Evolutionary conservation across 139 green algal species (phyloP).

Genomic region (Coccomyxa sp.): DNA sequence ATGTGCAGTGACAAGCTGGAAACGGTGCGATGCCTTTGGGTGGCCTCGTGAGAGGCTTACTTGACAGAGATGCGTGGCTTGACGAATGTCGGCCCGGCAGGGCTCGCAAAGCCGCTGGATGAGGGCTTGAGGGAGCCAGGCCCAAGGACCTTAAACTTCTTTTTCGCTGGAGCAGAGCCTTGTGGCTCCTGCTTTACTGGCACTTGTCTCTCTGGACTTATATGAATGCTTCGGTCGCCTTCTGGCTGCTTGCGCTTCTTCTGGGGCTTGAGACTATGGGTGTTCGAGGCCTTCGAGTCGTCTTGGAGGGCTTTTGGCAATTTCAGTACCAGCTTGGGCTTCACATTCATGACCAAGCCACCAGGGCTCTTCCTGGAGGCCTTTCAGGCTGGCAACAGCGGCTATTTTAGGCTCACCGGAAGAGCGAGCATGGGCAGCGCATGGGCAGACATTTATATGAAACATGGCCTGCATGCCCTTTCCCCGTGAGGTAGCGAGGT

Average conservation of each 20-base stretch:
- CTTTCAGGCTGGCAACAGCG: not conserved
- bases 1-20: not conserved
- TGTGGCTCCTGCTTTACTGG: not conserved
- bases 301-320: not conserved
- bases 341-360: not conserved
- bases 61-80: conserved; percentile 3
- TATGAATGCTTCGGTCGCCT: not conserved
- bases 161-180: not conserved
- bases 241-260: conserved; percentile 9
- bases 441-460: no score
- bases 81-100: not conserved
- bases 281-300: not conserved
- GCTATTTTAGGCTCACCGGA: not conserved
- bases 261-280: not conserved
- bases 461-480: no score
- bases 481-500: no score
- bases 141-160: not conserved
- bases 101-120: not conserved
- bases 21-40: not conserved
- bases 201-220: not conserved
- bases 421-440: not conserved
- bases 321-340: conserved; percentile 7
- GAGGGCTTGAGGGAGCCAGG: no score
- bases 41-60: not conserved
- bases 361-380: not conserved